These are phyloP conservation scores for Nicotiana knightiana DNA, from an alignment of 257 asterid genomes.

Conservation along the genomic window DNA sequence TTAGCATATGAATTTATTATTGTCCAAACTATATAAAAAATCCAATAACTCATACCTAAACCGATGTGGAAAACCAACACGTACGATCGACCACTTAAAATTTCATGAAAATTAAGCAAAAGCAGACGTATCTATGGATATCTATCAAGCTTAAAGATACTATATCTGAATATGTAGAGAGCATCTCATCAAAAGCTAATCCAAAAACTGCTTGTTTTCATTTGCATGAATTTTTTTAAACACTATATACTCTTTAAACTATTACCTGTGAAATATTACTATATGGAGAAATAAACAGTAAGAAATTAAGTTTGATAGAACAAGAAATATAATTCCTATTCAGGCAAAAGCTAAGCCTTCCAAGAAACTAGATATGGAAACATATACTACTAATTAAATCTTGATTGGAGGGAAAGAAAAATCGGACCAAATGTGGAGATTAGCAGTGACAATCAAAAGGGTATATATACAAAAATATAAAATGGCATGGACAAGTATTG, in stretches of 20 bases:
- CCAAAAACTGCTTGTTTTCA: neutral
- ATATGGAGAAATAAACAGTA: neutral
- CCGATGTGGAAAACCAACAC: neutral
- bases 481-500: slow-evolving; percentile 73
- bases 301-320: neutral
- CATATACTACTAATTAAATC: neutral
- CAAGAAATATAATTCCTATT: too few relatives aligned
- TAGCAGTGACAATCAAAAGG: slow-evolving; percentile 63
- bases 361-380: too few relatives aligned
- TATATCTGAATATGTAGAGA: neutral
- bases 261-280: neutral
- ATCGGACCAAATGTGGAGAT: slow-evolving; percentile 63
- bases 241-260: neutral
- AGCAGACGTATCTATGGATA: neutral
- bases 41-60: too few relatives aligned
- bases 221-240: neutral
- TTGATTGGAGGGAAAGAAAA: slow-evolving; percentile 2
- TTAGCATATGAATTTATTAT: too few relatives aligned
- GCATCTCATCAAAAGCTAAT: neutral
- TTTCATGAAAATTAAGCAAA: neutral
- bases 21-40: neutral
- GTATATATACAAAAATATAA: slow-evolving; percentile 75
- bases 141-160: neutral
- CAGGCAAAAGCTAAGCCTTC: too few relatives aligned
- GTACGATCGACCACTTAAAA: too few relatives aligned